Conservation (phyloP, 1,284 basidiomycete species). For the Cutaneotrichosporon cavernicola region DNA sequence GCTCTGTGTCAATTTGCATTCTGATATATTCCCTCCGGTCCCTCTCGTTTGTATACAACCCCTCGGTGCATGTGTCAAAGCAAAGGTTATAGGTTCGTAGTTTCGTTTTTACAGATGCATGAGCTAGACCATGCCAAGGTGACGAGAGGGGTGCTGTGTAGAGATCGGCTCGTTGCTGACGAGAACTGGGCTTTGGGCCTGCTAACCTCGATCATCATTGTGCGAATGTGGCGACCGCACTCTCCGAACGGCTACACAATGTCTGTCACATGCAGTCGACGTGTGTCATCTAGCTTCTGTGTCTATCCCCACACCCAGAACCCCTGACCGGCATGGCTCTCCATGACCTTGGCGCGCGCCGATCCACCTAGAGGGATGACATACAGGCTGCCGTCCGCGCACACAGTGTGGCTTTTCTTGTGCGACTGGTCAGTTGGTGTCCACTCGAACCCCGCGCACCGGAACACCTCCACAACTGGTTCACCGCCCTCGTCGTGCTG, state of each 20-base stretch:
- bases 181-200: not conserved
- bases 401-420: slow-evolving; percentile 57
- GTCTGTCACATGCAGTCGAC: not conserved
- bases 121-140: not conserved
- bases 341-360: slow-evolving; percentile 28
- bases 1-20: slow-evolving; percentile 8
- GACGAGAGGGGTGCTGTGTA: not conserved
- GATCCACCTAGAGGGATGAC: slow-evolving; percentile 61
- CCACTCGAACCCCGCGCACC: slow-evolving; percentile 83
- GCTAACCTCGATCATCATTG: too few species aligned
- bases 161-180: not conserved
- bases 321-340: slow-evolving; percentile 17
- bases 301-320: slow-evolving; percentile 32
- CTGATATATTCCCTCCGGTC: slow-evolving; percentile 6
- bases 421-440: slow-evolving; percentile 59
- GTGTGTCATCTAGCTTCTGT: not conserved
- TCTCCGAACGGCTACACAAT: not conserved
- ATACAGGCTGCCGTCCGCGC: slow-evolving; percentile 70
- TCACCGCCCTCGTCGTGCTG: slow-evolving; percentile 64
- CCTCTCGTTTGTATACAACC: slow-evolving; percentile 14
- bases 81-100: slow-evolving; percentile 7
- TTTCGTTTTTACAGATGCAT: slow-evolving; percentile 8
- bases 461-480: slow-evolving; percentile 73
- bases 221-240: not conserved
- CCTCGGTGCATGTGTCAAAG: slow-evolving; percentile 9